Evolutionary conservation across 2,329 filamentous ascomycete genomes (phyloP).

Genomic region (Ceratocystis lukuohia): DNA sequence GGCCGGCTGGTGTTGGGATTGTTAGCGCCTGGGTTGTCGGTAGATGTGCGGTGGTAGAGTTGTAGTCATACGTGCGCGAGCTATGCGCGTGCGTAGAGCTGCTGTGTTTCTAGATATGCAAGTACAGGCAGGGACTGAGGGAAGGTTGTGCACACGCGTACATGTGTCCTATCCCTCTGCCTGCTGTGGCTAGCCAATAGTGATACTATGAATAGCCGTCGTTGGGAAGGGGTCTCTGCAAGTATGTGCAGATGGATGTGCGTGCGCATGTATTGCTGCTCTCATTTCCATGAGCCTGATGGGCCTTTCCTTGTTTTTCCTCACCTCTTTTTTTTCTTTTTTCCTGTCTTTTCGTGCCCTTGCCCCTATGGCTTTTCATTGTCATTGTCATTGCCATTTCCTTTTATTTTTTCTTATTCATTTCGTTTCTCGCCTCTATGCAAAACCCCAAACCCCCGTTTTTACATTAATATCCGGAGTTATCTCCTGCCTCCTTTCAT

Average conservation of each 20-base stretch:
- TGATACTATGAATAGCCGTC: constrained; percentile 6
- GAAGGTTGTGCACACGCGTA: background rate
- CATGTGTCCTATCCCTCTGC: background rate
- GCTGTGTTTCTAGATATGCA: constrained; percentile 3
- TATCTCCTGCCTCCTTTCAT: background rate
- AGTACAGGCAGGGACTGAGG: background rate
- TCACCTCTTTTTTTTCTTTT: background rate
- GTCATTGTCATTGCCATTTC: background rate
- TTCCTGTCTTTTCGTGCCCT: background rate
- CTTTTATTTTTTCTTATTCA: background rate
- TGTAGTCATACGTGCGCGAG: background rate
- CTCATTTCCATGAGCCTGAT: background rate
- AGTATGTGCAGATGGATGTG: background rate
- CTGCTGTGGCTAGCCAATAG: too few relatives aligned
- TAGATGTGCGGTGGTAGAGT: background rate
- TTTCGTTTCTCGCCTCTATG: constrained; percentile 8
- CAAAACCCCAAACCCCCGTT: background rate
- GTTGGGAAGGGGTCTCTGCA: background rate
- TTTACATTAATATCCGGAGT: background rate
- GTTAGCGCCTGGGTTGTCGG: background rate
- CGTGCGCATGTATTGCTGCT: background rate
- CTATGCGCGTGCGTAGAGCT: background rate
- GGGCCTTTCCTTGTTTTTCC: background rate
- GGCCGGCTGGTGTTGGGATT: background rate
- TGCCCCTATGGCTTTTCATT: background rate